phyloP scores from a whole-genome alignment of 2,329 filamentous ascomycete genomes.

The Juglanconis oblonga region DNA sequence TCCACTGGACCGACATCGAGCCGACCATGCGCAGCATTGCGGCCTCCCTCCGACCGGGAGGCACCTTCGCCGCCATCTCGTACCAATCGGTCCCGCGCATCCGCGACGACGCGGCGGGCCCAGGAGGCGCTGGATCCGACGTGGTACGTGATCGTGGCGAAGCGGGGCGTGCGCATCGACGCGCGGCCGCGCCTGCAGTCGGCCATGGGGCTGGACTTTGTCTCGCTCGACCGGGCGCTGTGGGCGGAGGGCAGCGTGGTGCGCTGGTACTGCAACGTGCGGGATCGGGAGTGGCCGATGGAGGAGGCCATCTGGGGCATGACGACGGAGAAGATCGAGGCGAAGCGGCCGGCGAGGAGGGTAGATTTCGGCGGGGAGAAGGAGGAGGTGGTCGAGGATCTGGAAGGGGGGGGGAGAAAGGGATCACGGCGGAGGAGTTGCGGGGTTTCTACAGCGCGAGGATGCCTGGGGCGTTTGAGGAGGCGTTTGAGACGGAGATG shows the following conservation, averaged over 20 bases:
- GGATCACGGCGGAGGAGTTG: not conserved
- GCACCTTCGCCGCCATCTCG: slow-evolving; percentile 1
- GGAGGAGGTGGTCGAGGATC: not conserved
- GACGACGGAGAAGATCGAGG: not conserved
- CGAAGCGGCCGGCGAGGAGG: not conserved
- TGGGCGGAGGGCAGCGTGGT: not conserved
- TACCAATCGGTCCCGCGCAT: not conserved
- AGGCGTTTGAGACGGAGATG: not conserved
- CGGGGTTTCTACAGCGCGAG: not conserved
- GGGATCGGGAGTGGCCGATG: not conserved
- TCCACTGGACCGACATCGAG: slow-evolving; percentile 3
- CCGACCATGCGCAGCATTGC: not conserved
- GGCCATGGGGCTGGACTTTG: not conserved
- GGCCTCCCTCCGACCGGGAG: not conserved
- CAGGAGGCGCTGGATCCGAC: not conserved
- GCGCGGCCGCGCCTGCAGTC: not conserved
- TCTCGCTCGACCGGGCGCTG: not conserved
- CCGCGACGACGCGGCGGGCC: not conserved
- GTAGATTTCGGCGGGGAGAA: not conserved
- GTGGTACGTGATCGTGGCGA: not conserved
- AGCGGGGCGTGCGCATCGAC: not conserved
- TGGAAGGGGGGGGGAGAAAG: not conserved
- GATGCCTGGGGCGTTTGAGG: not conserved
- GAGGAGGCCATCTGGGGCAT: not conserved
- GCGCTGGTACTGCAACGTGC: not conserved